Conservation (phyloP, 169 alveolate species). For the Cryptosporidium tyzzeri region DNA sequence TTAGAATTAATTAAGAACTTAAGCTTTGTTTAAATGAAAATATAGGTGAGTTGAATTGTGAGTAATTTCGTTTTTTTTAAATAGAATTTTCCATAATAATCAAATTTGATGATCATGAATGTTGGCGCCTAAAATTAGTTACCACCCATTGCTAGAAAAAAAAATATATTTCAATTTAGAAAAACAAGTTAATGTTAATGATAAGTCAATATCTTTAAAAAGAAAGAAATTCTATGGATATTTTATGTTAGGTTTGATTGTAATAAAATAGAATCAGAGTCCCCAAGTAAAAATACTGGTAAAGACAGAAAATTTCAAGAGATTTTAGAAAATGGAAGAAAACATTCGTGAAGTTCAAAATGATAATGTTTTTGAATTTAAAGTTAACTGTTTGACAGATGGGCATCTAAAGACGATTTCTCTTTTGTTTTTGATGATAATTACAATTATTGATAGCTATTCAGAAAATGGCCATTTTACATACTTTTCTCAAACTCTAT, state of each 20-base stretch:
- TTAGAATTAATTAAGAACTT: too few species aligned
- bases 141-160: not conserved
- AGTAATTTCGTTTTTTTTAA: not conserved
- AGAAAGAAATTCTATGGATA: not conserved
- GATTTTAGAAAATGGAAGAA: not conserved
- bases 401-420: conserved; percentile 67
- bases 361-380: conserved; percentile 38
- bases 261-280: not conserved
- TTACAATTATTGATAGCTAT: conserved; percentile 31
- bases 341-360: not conserved
- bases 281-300: not conserved
- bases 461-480: conserved; percentile 31
- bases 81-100: too few species aligned
- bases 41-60: not conserved
- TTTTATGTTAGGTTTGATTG: not conserved
- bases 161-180: not conserved
- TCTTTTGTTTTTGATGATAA: conserved; percentile 18
- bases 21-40: too few species aligned
- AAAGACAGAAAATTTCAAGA: not conserved
- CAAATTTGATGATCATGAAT: not conserved
- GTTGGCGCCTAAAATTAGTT: not conserved
- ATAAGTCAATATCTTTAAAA: not conserved
- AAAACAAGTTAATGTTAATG: not conserved
- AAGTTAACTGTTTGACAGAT: conserved; percentile 40
- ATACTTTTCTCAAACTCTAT: conserved; percentile 50